Evolutionary conservation across 345 rosid genomes (phyloP).

Genomic region (Aethionema arabicum): DNA sequence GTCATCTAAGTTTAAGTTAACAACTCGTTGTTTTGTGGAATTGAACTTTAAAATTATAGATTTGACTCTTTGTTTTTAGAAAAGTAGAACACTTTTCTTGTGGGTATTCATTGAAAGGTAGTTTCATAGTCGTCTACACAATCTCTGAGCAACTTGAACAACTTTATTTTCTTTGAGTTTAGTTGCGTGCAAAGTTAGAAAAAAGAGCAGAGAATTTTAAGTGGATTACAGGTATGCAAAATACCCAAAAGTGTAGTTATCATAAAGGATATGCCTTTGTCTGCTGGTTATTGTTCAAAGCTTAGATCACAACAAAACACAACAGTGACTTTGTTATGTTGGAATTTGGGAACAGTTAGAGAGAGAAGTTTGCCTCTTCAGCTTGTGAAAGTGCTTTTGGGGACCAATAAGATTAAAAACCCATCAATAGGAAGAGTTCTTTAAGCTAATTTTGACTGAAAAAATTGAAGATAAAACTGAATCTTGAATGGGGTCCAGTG

Average conservation of each 20-base stretch:
- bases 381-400: constrained; percentile 38
- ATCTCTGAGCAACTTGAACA: constrained; percentile 26
- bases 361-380: constrained; percentile 35
- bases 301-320: constrained; percentile 10
- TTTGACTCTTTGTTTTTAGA: constrained; percentile 6
- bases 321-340: constrained; percentile 29
- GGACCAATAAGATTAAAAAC: constrained; percentile 27
- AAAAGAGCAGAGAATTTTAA: constrained; percentile 22
- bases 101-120: constrained; percentile 1
- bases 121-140: constrained; percentile 27
- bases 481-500: constrained; percentile 40
- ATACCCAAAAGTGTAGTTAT: constrained; percentile 20
- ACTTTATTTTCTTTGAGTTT: neutral
- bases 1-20: neutral
- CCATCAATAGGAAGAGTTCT: constrained; percentile 28
- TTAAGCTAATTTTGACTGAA: constrained; percentile 28
- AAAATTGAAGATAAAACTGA: constrained; percentile 38
- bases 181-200: constrained; percentile 37
- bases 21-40: constrained; percentile 1
- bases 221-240: constrained; percentile 36
- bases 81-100: constrained; percentile 16
- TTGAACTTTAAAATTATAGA: neutral
- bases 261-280: constrained; percentile 40
- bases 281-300: constrained; percentile 34
- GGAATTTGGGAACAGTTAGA: constrained; percentile 31